Base-by-base conservation (phyloP, 2,329 filamentous ascomycete genomes). In the Fusarium anguioides region DNA sequence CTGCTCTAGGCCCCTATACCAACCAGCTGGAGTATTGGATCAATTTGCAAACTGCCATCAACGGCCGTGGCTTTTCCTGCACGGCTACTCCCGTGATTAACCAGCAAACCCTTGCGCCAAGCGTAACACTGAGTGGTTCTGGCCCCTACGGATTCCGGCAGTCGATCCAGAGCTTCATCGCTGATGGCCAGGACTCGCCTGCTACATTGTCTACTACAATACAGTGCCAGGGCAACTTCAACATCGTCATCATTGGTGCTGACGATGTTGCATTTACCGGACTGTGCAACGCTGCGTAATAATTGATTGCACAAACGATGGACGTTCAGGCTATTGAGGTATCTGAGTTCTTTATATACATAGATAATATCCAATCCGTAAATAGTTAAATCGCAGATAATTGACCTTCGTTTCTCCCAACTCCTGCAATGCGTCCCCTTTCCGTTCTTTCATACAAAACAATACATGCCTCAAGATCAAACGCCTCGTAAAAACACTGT, bases 1-100 rank as follows among this genome's bases (percentile, higher is more conserved):
- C 40, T 14, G 27, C 35, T 1, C 29, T 61, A 4, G 40, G 40
- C 21, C 20, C 29, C n/a, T 10, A 9, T 7, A 9, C 6, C 14
- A 60, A 62, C 8, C 14, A 12, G 8, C 39, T 63, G 8, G 24
- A 46, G 2, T 62, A 62, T 42, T 56, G 37, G 11, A 12, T 62
- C 12, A 17, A 17, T 11, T 3, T 62, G 3, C 21, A 49, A 4
- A 39, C 35, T 3, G 3, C 14, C 6, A 10, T 35, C 11, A 8
- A 18, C 6, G 36, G 17, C 4, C 9, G 17, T 2, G 9, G 4
- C 2, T 63, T 64, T 10, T 1, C 1, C 21, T 64, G 60, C 27
- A 4, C 8, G 7, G 35, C 17, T 4, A 33, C 2, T 17, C 41
- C 60, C 11, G 37, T 14, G 8, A 33, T 64, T 6, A 29, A 42